Conservation (phyloP, 1,284 basidiomycete species). For the Melampsora larici-populina region DNA sequence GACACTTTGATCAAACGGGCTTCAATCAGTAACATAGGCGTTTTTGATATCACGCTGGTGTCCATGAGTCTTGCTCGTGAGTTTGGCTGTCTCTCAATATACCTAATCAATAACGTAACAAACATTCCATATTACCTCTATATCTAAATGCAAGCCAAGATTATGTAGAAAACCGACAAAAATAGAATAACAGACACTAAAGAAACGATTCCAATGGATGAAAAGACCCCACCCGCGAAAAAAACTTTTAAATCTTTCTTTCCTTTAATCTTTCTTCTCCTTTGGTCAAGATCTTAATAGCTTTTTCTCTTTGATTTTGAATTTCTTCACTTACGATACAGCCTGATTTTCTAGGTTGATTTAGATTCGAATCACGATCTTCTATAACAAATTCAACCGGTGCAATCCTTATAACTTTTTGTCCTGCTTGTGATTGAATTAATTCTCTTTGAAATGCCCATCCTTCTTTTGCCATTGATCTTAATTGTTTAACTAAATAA, state of each 20-base stretch:
- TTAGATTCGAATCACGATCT: conserved; percentile 1
- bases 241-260: background rate
- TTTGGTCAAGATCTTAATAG: background rate
- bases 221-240: no score
- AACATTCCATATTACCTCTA: no score
- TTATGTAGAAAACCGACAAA: no score
- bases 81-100: no score
- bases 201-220: no score
- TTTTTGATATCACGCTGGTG: no score
- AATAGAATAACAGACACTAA: no score
- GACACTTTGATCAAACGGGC: no score
- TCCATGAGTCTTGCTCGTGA: no score
- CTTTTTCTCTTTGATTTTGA: background rate
- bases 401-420: conserved; percentile 26
- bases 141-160: no score
- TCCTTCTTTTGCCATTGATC: conserved; percentile 39
- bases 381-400: conserved; percentile 23
- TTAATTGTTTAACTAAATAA: conserved; percentile 25
- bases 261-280: background rate
- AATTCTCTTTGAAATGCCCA: conserved; percentile 30
- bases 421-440: conserved; percentile 21
- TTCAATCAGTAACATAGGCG: no score
- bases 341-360: background rate
- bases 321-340: background rate
- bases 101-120: no score